Evolutionary conservation across 345 rosid species (phyloP), one percentile per base, ranked within the genome.

Genomic region (Stellera chamaejasme): DNA sequence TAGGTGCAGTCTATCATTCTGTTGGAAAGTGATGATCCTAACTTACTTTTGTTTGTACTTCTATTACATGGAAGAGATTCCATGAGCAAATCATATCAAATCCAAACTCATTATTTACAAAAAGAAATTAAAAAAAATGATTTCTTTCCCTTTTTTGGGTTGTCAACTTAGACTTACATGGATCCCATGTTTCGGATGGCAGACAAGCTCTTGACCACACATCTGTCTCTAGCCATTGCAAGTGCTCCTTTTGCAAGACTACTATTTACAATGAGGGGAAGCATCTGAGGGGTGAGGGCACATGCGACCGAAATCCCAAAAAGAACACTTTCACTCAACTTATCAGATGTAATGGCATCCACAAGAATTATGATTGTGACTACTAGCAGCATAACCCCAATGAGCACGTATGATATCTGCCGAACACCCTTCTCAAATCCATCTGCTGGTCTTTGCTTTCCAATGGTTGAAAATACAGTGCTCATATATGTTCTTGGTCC

Each of bases 241-340:
- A 84, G 76, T 43, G 92, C 88, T 54, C 92, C 92, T 72, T 81
- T 81, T 1, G 88, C 92, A 36, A 84, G 92, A 53, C 88, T 77
- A 39, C 85, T 79, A 71, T 81, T 79, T 27, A 75, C 82, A 41
- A 84, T 74, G 42, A 84, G 82, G 49, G 88, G 92, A 70, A 84
- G 87, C 88, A 84, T 84, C 61, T 84, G 85, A 50, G 92, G 92
- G 45, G 92, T 84, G 14, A 84, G 83, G 0, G 85, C 88, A 51
- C 87, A 81, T 0, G 87, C 87, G 48, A 84, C 87, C 0, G 91
- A 84, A 48, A 75, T 71, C 27, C 83, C 87, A 11, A 84, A 84
- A 66, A 84, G 71, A 53, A 75, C 13, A 58, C 87, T 81, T 45
- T 73, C 82, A 45, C 78, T 77, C 66, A 69, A 45, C 49, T 41